Percentiles rank a stretch among this genome's conserved stretches.
Conservation (phyloP, 768 basidiomycete species). For the Harrya chromipes region DNA sequence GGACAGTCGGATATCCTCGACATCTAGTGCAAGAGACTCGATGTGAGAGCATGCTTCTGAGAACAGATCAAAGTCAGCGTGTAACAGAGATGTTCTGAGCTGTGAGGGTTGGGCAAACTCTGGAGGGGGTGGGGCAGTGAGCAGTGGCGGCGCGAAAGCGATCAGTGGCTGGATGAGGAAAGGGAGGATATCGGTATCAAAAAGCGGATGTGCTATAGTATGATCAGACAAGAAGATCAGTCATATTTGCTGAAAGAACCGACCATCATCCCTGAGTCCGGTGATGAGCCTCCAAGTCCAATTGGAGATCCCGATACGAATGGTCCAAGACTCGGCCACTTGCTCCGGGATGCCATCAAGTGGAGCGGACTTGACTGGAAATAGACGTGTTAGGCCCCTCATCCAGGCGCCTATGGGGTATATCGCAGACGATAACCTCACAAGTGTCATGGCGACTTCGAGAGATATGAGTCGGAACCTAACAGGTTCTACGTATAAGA, state of each 20-base stretch:
- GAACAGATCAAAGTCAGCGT: constrained; percentile 67
- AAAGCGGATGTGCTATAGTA: constrained; percentile 49
- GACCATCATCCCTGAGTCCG: constrained; percentile 71
- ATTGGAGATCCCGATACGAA: constrained; percentile 60
- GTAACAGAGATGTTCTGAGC: constrained; percentile 47
- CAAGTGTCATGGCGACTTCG: constrained; percentile 64
- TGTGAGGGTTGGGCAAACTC: constrained; percentile 39
- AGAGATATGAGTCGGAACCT: constrained; percentile 64
- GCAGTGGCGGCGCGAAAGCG: constrained; percentile 57
- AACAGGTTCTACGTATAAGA: constrained; percentile 55
- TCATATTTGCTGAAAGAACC: constrained; percentile 18
- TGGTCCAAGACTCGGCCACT: constrained; percentile 56
- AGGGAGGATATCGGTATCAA: constrained; percentile 62
- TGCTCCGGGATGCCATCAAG: constrained; percentile 23
- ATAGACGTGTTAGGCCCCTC: constrained; percentile 22
- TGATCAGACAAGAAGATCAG: not conserved
- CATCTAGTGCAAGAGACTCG: constrained; percentile 75
- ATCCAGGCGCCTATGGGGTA: constrained; percentile 76
- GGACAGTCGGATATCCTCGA: constrained; percentile 70
- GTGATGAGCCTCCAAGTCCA: constrained; percentile 81
- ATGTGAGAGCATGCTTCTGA: constrained; percentile 74
- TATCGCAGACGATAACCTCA: constrained; percentile 62
- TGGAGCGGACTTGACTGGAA: constrained; percentile 19
- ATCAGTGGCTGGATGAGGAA: constrained; percentile 56
- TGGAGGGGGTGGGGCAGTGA: constrained; percentile 34